phyloP scores from a whole-genome alignment of 176 grass and related monocot genomes.

The Leersia perrieri region DNA sequence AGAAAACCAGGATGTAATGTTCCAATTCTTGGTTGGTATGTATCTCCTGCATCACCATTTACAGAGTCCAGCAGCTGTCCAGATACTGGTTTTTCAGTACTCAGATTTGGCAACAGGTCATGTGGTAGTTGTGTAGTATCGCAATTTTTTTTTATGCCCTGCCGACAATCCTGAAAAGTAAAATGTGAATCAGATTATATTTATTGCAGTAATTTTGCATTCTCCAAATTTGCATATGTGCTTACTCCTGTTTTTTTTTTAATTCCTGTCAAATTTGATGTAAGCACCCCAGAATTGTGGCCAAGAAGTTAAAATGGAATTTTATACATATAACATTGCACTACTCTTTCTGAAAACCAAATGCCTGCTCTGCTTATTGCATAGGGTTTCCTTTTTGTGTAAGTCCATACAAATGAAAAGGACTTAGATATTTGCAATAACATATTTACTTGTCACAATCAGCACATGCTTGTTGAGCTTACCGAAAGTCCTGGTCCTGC shows the following conservation, averaged over 20 bases:
- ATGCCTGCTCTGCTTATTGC: neutral
- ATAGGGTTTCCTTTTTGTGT: neutral
- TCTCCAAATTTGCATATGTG: neutral
- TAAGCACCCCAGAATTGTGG: neutral
- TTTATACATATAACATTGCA: neutral
- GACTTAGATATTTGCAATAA: neutral
- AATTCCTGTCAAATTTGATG: neutral
- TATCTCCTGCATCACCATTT: neutral
- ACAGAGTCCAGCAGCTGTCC: neutral
- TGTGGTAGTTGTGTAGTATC: conserved; percentile 1
- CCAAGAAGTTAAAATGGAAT: neutral
- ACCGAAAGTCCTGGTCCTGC: neutral
- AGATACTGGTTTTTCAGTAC: neutral
- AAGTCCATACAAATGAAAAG: neutral
- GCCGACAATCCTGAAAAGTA: neutral
- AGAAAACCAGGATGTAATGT: conserved; percentile 12
- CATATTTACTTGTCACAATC: conserved; percentile 26
- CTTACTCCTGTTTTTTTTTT: too few species aligned
- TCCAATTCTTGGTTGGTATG: conserved; percentile 2
- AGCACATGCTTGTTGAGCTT: conserved; percentile 30
- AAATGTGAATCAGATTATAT: neutral
- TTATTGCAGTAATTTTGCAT: neutral
- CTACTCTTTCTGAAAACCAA: neutral
- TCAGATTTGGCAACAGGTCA: conserved; percentile 12
- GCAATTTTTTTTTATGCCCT: neutral